Percentiles rank a stretch among this genome's conserved stretches.
Evolutionary conservation across 2,329 filamentous ascomycete species (phyloP).

Genomic region (Teratosphaeria viscida): DNA sequence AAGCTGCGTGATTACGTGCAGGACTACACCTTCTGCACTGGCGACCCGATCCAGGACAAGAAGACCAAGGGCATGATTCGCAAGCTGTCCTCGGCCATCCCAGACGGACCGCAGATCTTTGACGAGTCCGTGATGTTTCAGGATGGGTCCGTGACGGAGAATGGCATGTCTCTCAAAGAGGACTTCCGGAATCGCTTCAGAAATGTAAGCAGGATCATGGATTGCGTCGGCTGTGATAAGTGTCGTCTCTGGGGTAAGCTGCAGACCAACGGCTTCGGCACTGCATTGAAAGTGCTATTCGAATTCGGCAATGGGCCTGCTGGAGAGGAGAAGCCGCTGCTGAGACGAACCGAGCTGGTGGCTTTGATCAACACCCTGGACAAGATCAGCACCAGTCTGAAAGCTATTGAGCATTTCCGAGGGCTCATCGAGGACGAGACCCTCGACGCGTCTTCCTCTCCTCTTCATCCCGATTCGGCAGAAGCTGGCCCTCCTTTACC

Average conservation of each 20-base stretch:
- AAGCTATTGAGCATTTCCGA: conserved; percentile 63
- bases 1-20: conserved; percentile 78
- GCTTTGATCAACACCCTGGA: conserved; percentile 91
- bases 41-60: conserved; percentile 67
- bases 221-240: conserved; percentile 97
- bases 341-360: conserved; percentile 85
- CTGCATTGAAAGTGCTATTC: conserved; percentile 89
- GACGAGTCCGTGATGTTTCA: conserved; percentile 92
- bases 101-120: conserved; percentile 65
- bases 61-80: conserved; percentile 73
- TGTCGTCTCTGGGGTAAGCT: conserved; percentile 97
- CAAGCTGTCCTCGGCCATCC: conserved; percentile 60
- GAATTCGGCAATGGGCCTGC: conserved; percentile 65
- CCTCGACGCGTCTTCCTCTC: not conserved
- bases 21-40: conserved; percentile 83
- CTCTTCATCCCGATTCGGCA: no score
- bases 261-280: conserved; percentile 88
- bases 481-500: not conserved
- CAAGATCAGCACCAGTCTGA: conserved; percentile 70
- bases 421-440: conserved; percentile 33
- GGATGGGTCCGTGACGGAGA: conserved; percentile 33
- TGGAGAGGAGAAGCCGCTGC: conserved; percentile 48
- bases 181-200: conserved; percentile 96
- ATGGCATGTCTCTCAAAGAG: conserved; percentile 68
- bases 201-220: conserved; percentile 94